A percentile compares a stretch with the other conserved stretches of the same genome.
Evolutionary conservation across 73 alveolate species (phyloP).

Genomic region (Symbiodinium pilosum): DNA sequence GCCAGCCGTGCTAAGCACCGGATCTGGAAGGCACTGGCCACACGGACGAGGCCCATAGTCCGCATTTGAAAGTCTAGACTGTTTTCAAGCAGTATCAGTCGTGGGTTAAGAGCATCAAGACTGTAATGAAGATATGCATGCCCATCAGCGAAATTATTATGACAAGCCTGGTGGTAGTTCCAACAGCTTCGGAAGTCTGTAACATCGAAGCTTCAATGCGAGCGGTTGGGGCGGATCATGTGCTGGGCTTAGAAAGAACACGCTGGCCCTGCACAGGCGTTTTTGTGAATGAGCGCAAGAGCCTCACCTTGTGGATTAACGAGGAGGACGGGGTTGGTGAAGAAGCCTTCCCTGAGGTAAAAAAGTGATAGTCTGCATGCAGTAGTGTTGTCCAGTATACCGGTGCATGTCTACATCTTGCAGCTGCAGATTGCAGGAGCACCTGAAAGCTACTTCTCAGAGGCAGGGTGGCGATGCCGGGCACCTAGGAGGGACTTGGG

Average conservation of each 20-base stretch:
- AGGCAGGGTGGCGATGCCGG: constrained; percentile 33
- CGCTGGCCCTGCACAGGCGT: constrained; percentile 21
- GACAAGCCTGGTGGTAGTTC: no score
- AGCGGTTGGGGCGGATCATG: background rate
- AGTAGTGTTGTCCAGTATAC: no score
- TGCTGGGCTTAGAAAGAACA: background rate
- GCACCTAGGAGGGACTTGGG: background rate
- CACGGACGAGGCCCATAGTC: constrained; percentile 40
- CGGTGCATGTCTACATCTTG: no score
- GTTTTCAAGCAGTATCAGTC: no score
- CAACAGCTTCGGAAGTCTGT: no score
- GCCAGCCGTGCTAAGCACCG: constrained; percentile 61
- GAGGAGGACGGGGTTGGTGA: constrained; percentile 38
- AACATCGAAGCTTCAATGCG: no score
- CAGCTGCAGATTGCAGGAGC: constrained; percentile 21
- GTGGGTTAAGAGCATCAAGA: background rate
- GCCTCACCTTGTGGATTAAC: constrained; percentile 53
- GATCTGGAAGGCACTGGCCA: constrained; percentile 73
- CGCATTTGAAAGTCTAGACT: no score
- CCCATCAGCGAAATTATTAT: background rate
- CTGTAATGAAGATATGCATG: background rate
- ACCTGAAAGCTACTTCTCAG: constrained; percentile 59
- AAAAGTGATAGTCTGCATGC: no score
- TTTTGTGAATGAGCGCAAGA: constrained; percentile 44
- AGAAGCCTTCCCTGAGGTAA: no score